These are phyloP conservation scores for Trichophyton schoenleinii DNA, from an alignment of 2,329 filamentous ascomycete species.

Conservation along the genomic window DNA sequence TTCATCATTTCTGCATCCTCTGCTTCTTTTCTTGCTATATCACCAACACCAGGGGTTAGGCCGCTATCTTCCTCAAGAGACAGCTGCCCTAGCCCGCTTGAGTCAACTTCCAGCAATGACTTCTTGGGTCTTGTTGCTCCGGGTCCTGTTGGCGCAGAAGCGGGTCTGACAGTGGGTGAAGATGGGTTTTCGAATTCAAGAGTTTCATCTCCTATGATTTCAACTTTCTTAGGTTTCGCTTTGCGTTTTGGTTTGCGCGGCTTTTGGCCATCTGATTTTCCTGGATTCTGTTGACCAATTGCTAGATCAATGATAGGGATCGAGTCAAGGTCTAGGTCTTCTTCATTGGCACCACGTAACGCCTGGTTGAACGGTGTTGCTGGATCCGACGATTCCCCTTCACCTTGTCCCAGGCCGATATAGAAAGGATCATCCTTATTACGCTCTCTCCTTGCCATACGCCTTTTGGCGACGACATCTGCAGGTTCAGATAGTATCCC, in stretches of 20 bases:
- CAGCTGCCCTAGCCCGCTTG: constrained; percentile 62
- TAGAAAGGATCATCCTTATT: constrained; percentile 95
- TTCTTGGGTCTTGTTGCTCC: constrained; percentile 40
- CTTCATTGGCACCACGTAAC: constrained; percentile 57
- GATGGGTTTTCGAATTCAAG: constrained; percentile 39
- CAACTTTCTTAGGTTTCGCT: constrained; percentile 45
- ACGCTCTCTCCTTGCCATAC: constrained; percentile 64
- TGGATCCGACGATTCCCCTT: constrained; percentile 43
- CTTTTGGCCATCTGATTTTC: constrained; percentile 24
- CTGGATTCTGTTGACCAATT: constrained; percentile 39
- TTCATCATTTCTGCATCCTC: constrained; percentile 82
- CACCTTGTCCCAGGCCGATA: constrained; percentile 42
- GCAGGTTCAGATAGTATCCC: constrained; percentile 48
- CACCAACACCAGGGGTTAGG: constrained; percentile 26
- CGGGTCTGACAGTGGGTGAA: constrained; percentile 40
- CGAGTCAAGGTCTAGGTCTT: constrained; percentile 76
- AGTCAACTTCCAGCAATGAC: constrained; percentile 70
- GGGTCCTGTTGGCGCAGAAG: constrained; percentile 25
- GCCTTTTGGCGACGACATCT: constrained; percentile 60
- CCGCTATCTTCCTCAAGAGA: constrained; percentile 48
- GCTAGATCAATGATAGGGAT: constrained; percentile 94
- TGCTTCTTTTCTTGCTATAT: constrained; percentile 54
- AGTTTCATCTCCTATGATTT: constrained; percentile 63
- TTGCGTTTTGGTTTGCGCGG: constrained; percentile 21
- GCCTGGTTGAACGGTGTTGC: constrained; percentile 72